Percentiles rank a stretch among this genome's conserved stretches.
Evolutionary conservation across 1,284 basidiomycete genomes (phyloP).

Genomic region (Leccinum subrobustum): DNA sequence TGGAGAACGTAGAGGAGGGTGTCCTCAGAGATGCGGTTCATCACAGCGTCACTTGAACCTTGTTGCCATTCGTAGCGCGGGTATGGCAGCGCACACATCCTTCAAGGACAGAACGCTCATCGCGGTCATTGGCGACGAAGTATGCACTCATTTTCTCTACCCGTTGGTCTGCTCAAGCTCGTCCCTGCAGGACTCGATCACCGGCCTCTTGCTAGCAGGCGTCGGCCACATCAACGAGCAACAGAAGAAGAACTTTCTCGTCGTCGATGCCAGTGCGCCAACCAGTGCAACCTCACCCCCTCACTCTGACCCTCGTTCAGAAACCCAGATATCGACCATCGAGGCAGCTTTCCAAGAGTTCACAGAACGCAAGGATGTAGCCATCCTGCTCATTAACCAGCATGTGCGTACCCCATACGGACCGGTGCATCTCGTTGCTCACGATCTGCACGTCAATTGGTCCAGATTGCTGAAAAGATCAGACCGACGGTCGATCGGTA

Average conservation of each 20-base stretch:
- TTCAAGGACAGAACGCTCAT: slow-evolving; percentile 85
- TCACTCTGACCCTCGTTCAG: slow-evolving; percentile 41
- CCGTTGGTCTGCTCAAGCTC: slow-evolving; percentile 4
- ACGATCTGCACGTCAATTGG: slow-evolving; percentile 15
- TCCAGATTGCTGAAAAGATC: slow-evolving; percentile 94
- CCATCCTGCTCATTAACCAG: slow-evolving; percentile 95
- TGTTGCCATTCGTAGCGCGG: slow-evolving; percentile 20
- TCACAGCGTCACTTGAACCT: slow-evolving; percentile 39
- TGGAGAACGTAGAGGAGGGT: slow-evolving; percentile 77
- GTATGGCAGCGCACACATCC: slow-evolving; percentile 47
- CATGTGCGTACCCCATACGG: slow-evolving; percentile 59
- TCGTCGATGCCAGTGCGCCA: slow-evolving; percentile 80
- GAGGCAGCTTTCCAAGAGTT: slow-evolving; percentile 91
- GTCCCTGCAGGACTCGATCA: slow-evolving; percentile 82
- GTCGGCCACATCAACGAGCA: slow-evolving; percentile 86
- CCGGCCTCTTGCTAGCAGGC: slow-evolving; percentile 88
- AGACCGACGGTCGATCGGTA: slow-evolving; percentile 94
- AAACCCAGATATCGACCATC: slow-evolving; percentile 86
- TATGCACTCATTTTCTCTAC: slow-evolving; percentile 33
- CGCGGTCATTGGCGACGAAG: slow-evolving; percentile 95
- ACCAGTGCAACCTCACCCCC: slow-evolving; percentile 1
- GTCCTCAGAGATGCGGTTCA: slow-evolving; percentile 79
- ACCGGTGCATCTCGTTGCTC: background rate
- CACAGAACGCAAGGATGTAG: slow-evolving; percentile 90
- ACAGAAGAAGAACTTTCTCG: slow-evolving; percentile 94